Evolutionary conservation across 257 asterid genomes (phyloP).

Genomic region (Solanum neorickii): DNA sequence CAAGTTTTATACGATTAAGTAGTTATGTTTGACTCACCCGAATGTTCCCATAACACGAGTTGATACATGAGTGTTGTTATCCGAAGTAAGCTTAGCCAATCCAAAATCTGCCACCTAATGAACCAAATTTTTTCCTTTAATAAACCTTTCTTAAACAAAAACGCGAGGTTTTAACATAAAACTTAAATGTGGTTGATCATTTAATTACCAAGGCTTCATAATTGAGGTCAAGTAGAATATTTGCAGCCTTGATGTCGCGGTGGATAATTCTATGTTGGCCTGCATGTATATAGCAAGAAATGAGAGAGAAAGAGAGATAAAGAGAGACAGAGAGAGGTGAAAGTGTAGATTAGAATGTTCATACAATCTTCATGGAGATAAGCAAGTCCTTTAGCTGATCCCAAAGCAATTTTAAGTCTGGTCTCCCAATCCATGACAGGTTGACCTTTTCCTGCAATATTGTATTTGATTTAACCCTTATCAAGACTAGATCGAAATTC

Average conservation of each 20-base stretch:
- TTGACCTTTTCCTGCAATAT: conserved; percentile 51
- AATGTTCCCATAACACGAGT: conserved; percentile 99
- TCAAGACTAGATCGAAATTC: background rate
- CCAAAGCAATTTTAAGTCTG: conserved; percentile 76
- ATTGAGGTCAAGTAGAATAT: conserved; percentile 36
- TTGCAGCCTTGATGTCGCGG: conserved; percentile 47
- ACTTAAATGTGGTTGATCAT: background rate
- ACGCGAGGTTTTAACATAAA: background rate
- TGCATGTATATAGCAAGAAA: conserved; percentile 2
- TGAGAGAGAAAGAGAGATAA: background rate
- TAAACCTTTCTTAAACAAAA: background rate
- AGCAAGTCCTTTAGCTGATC: conserved; percentile 95
- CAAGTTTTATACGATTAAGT: background rate
- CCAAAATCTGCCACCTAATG: conserved; percentile 94
- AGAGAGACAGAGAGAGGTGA: background rate
- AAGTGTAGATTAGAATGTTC: background rate
- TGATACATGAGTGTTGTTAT: conserved; percentile 77
- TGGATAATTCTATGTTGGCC: conserved; percentile 48
- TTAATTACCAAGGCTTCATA: conserved; percentile 42
- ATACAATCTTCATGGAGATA: conserved; percentile 92
- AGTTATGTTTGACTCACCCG: conserved; percentile 32
- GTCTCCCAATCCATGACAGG: conserved; percentile 70
- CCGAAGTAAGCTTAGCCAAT: conserved; percentile 85
- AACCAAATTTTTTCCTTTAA: background rate
- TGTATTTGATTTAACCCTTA: background rate